A percentile compares a stretch with the other conserved stretches of the same genome.
Evolutionary conservation across 1,284 basidiomycete species (phyloP).

Genomic region (Ceratobasidium sp.): DNA sequence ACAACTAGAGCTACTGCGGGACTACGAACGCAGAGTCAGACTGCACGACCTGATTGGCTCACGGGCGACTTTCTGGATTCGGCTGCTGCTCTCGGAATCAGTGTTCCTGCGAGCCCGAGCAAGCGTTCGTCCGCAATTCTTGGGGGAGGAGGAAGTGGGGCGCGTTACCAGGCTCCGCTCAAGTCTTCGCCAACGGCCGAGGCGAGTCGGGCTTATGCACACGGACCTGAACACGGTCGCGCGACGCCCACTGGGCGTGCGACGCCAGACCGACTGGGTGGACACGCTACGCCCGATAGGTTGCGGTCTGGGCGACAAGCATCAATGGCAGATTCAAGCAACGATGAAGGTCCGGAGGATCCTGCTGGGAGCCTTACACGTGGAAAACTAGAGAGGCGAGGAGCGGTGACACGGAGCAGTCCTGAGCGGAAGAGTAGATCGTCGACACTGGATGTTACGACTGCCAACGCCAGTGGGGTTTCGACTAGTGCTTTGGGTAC

Average conservation of each 20-base stretch:
- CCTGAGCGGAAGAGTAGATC: slow-evolving; percentile 32
- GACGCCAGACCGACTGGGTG: background rate
- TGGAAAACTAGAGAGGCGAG: slow-evolving; percentile 39
- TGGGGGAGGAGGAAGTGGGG: slow-evolving; percentile 4
- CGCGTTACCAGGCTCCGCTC: slow-evolving; percentile 33
- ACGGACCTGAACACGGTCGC: slow-evolving; percentile 1
- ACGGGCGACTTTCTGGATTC: slow-evolving; percentile 38
- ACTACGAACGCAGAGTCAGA: slow-evolving; percentile 32
- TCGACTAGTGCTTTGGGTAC: background rate
- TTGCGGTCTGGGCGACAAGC: slow-evolving; percentile 20
- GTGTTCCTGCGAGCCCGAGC: slow-evolving; percentile 34
- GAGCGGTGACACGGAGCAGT: slow-evolving; percentile 20
- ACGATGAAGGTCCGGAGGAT: slow-evolving; percentile 57
- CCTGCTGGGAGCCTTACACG: slow-evolving; percentile 50
- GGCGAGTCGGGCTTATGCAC: slow-evolving; percentile 5
- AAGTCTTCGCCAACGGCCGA: slow-evolving; percentile 23
- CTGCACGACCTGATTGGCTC: slow-evolving; percentile 28
- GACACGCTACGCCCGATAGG: background rate
- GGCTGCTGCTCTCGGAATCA: slow-evolving; percentile 35
- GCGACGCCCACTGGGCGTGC: slow-evolving; percentile 18
- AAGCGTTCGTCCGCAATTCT: slow-evolving; percentile 31
- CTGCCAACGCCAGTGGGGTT: background rate
- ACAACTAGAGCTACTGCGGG: no score
- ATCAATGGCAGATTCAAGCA: slow-evolving; percentile 46
- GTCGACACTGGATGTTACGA: slow-evolving; percentile 23